Conservation (phyloP, 225 moss, liverwort and hornwort genomes). For the Pseudoscleropodium purum region DNA sequence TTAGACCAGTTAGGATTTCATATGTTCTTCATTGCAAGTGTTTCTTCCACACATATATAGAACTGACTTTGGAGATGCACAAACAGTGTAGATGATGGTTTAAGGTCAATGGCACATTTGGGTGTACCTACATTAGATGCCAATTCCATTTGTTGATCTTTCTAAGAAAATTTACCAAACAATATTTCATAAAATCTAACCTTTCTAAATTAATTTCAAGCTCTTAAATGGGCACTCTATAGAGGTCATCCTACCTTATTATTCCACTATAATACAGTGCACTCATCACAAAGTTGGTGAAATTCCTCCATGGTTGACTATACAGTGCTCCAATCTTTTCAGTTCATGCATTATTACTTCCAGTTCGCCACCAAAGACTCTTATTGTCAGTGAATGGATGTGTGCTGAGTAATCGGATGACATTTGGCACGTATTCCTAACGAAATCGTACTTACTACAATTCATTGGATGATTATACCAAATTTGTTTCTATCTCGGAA, state of each 20-base stretch:
- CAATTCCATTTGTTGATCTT: not conserved
- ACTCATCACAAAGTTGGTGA: not conserved
- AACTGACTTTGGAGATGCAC: too few relatives aligned
- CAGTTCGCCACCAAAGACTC: not conserved
- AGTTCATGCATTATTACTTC: not conserved
- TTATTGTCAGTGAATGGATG: too few relatives aligned
- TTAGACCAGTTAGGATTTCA: too few relatives aligned
- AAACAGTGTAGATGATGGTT: too few relatives aligned
- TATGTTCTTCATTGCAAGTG: too few relatives aligned
- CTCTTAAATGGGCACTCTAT: not conserved
- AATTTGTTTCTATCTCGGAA: too few relatives aligned
- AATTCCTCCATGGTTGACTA: too few relatives aligned
- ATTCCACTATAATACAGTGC: not conserved
- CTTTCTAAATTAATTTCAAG: not conserved
- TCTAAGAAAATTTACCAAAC: fast-evolving
- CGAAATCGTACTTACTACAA: not conserved
- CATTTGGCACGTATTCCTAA: not conserved
- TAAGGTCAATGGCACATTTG: too few relatives aligned
- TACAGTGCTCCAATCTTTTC: not conserved
- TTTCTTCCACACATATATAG: too few relatives aligned
- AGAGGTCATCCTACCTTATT: too few relatives aligned
- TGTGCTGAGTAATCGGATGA: too few relatives aligned
- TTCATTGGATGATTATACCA: not conserved
- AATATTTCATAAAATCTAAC: not conserved
- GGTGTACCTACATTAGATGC: too few relatives aligned